Evolutionary conservation across 345 rosid species (phyloP), one percentile per base, ranked within the genome.

Genomic region (Barbarea vulgaris): DNA sequence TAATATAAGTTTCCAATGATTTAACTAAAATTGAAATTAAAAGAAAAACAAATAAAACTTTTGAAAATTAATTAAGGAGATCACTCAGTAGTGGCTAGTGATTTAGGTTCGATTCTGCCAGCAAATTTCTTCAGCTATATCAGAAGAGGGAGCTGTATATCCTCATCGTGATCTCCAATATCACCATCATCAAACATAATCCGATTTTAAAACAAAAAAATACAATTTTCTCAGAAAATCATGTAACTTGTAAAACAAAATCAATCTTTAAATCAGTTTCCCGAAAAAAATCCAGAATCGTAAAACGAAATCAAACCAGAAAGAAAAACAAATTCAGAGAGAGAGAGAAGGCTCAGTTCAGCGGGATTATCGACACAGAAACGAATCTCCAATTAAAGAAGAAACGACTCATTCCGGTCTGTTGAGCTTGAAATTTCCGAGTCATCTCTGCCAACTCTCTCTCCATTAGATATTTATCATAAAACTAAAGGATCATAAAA

Each of bases 351-450:
- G 73, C 81, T 77, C 81, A 77, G 81, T 28, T 77, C 81, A 77
- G 77, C 77, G 77, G 81, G 81, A 17, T 21, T 71, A 71, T 77
- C 77, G 81, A 77, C 81, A 77, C 77, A 71, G 67, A 77, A 57
- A 77, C 81, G 73, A 42, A 41, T 77, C 86, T 74, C 81, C 17
- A 59, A 13, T 53, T 44, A 70, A 5, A 17, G 47, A 83, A 77
- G 83, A 82, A 82, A 75, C 88, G 73, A 83, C 88, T 91, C 80
- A 82, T 87, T 93, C 96, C 93, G 98, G 96, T 93, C 98, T 93
- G 98, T 93, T 93, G 96, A 93, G 98, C 98, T 93, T 90, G 98
- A 90, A 90, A 70, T 80, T 80, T 78, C 77, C 72, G 80, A 79
- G 94, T 93, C 98, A 42, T 92, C 97, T 85, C 77, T 0, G 92